phyloP scores from a whole-genome alignment of 805 yeast species.

The Metschnikowia chrysomelidarum region DNA sequence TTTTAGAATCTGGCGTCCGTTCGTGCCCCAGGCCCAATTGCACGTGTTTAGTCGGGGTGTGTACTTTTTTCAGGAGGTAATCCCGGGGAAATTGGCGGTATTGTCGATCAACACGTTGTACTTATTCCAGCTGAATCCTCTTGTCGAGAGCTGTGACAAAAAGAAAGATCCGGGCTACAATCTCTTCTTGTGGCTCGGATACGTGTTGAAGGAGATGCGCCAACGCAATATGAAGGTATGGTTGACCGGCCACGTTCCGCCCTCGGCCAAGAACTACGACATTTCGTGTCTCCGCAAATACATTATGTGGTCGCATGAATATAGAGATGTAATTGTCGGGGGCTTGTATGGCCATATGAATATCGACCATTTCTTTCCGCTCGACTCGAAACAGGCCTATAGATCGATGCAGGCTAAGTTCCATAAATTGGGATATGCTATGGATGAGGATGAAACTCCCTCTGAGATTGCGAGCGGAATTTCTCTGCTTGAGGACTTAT shows the following conservation, averaged over 20 bases:
- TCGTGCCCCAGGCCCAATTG: conserved; percentile 74
- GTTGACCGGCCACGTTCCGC: conserved; percentile 89
- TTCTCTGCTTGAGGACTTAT: conserved; percentile 8
- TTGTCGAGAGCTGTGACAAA: conserved; percentile 75
- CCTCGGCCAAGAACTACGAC: conserved; percentile 75
- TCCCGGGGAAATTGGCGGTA: conserved; percentile 76
- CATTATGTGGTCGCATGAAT: conserved; percentile 79
- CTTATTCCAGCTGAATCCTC: conserved; percentile 71
- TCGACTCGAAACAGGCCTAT: conserved; percentile 70
- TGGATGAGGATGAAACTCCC: not conserved
- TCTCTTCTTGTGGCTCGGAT: conserved; percentile 74
- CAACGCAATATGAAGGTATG: conserved; percentile 77
- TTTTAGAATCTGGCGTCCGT: conserved; percentile 68
- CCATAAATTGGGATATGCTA: conserved; percentile 15
- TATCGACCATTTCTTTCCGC: conserved; percentile 78
- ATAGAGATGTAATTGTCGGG: conserved; percentile 79
- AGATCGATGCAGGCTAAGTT: conserved; percentile 36
- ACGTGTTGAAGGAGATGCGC: conserved; percentile 69
- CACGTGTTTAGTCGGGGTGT: conserved; percentile 75
- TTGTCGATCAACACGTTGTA: conserved; percentile 77
- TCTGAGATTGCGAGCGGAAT: not conserved
- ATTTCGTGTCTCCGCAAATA: conserved; percentile 70
- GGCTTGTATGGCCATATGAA: conserved; percentile 90
- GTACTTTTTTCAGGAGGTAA: conserved; percentile 71
- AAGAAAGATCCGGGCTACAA: conserved; percentile 79